Conservation (phyloP, 768 basidiomycete species). For the Termitomyces sp. region DNA sequence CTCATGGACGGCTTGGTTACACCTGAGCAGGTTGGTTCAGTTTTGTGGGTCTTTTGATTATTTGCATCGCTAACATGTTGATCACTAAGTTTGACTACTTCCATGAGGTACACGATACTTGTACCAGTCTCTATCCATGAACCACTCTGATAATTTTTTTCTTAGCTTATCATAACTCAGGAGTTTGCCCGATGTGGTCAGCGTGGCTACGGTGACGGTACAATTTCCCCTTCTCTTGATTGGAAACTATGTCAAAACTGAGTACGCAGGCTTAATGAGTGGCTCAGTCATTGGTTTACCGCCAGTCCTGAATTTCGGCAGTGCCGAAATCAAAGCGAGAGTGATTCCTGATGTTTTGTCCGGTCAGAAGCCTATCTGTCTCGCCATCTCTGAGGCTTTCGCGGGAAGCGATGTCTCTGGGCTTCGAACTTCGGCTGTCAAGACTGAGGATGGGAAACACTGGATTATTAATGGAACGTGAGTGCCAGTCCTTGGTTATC, state of each 20-base stretch:
- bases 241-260: not conserved
- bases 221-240: slow-evolving; percentile 2
- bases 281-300: slow-evolving; percentile 84
- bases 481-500: slow-evolving; percentile 12
- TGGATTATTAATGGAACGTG: slow-evolving; percentile 74
- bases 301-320: slow-evolving; percentile 81
- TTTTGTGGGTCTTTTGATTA: not conserved
- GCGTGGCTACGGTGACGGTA: slow-evolving; percentile 80
- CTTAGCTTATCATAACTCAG: slow-evolving; percentile 71
- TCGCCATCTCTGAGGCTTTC: slow-evolving; percentile 88
- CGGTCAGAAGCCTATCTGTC: slow-evolving; percentile 74
- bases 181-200: slow-evolving; percentile 68
- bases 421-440: slow-evolving; percentile 67
- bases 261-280: slow-evolving; percentile 46
- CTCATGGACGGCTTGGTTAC: slow-evolving; percentile 79
- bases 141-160: not conserved
- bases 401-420: slow-evolving; percentile 83
- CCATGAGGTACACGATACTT: slow-evolving; percentile 51
- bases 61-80: not conserved
- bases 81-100: slow-evolving; percentile 76
- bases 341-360: slow-evolving; percentile 64
- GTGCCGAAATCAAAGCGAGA: slow-evolving; percentile 47
- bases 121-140: not conserved
- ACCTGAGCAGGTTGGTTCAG: slow-evolving; percentile 61
- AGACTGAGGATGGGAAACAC: slow-evolving; percentile 74